These are phyloP conservation scores for Umbilicus rupestris DNA, from an alignment of 164 flowering plant genomes.

Conservation along the genomic window DNA sequence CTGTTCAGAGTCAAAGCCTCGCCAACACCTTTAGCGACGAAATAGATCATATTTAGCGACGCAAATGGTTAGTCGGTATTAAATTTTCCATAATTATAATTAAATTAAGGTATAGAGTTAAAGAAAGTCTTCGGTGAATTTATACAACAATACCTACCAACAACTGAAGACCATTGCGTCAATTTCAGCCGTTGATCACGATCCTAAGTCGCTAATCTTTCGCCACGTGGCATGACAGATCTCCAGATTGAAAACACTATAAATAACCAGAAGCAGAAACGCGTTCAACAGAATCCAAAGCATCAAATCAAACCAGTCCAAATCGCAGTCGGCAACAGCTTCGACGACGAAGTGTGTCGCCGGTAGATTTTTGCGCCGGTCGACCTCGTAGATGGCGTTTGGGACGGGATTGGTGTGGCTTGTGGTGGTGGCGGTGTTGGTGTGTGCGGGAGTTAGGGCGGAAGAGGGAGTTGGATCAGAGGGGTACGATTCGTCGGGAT, in stretches of 20 bases:
- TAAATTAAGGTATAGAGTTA: too few species aligned
- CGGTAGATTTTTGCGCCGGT: background rate
- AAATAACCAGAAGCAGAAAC: background rate
- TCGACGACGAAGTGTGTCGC: constrained; percentile 6
- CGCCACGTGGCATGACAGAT: background rate
- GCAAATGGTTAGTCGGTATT: background rate
- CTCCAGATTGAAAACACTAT: background rate
- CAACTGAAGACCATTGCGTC: background rate
- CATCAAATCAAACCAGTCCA: constrained; percentile 1
- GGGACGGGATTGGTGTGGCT: constrained; percentile 16
- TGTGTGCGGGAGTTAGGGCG: constrained; percentile 19
- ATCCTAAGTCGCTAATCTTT: background rate
- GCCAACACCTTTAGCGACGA: too few species aligned
- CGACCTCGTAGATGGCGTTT: background rate
- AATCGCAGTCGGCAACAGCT: background rate
- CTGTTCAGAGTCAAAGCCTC: background rate
- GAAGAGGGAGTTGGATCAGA: constrained; percentile 15
- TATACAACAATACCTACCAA: background rate
- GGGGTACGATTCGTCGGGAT: constrained; percentile 21
- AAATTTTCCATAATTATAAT: too few species aligned
- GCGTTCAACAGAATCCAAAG: background rate
- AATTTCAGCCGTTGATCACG: background rate
- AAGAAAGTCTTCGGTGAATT: too few species aligned
- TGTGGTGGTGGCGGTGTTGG: constrained; percentile 13
- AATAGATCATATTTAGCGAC: background rate